Evolutionary conservation across 257 asterid genomes (phyloP).

Genomic region (Lithospermum erythrorhizon): DNA sequence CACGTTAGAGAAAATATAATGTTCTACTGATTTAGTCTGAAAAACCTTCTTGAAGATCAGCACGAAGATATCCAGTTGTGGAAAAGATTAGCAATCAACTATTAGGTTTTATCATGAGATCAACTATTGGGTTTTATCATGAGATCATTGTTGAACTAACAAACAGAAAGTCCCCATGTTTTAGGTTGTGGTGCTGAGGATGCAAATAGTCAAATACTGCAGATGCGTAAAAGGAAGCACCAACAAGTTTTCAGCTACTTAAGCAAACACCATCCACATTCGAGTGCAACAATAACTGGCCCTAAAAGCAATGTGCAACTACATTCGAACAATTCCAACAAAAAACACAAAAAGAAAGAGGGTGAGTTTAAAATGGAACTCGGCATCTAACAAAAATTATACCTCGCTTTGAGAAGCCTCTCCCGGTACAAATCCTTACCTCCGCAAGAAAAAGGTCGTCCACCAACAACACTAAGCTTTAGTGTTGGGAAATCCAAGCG

Average conservation of each 20-base stretch:
- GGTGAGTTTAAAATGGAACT: background rate
- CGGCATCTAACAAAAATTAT: slow-evolving; percentile 6
- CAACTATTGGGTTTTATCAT: too few species aligned
- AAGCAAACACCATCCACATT: background rate
- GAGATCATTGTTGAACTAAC: background rate
- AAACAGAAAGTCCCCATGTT: background rate
- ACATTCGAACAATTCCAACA: too few species aligned
- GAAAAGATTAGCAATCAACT: too few species aligned
- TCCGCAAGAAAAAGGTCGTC: slow-evolving; percentile 93
- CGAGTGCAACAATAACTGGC: background rate
- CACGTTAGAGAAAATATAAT: background rate
- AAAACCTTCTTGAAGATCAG: too few species aligned
- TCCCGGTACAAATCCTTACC: slow-evolving; percentile 44
- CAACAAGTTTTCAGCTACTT: background rate
- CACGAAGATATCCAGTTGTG: too few species aligned
- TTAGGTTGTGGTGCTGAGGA: background rate
- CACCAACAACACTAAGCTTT: slow-evolving; percentile 82
- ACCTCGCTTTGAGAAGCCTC: slow-evolving; percentile 74
- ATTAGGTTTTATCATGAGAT: background rate
- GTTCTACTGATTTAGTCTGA: background rate
- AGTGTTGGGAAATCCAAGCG: slow-evolving; percentile 52
- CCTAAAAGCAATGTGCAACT: background rate
- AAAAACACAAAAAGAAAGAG: slow-evolving; percentile 1
- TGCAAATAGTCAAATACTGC: background rate
- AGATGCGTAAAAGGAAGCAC: background rate